Evolutionary conservation across 1,284 basidiomycete species (phyloP).

Genomic region (Hortiboletus rubellus): DNA sequence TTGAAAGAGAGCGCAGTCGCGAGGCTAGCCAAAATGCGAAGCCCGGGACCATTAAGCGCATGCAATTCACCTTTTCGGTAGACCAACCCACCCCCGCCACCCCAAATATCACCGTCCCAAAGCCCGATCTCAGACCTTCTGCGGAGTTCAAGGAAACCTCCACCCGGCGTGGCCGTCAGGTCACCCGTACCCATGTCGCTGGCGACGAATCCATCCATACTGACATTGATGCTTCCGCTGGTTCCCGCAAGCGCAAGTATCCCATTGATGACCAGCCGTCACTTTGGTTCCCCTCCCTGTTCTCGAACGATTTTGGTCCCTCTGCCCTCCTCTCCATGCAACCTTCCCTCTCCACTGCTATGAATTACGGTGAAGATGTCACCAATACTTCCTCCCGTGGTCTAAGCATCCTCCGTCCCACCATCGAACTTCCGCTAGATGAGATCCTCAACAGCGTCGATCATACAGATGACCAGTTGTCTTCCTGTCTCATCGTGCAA

Average conservation of each 20-base stretch:
- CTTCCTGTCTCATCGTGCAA: constrained; percentile 2
- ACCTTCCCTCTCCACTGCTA: constrained; percentile 60
- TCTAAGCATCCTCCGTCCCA: constrained; percentile 69
- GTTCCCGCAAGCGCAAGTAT: constrained; percentile 41
- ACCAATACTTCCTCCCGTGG: constrained; percentile 47
- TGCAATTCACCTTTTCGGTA: constrained; percentile 83
- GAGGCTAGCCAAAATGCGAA: constrained; percentile 62
- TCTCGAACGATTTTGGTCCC: constrained; percentile 71
- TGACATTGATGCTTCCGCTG: constrained; percentile 34
- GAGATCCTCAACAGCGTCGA: constrained; percentile 54
- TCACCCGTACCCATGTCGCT: constrained; percentile 36
- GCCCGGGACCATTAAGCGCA: constrained; percentile 73
- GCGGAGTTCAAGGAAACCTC: constrained; percentile 59
- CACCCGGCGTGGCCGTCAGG: constrained; percentile 40
- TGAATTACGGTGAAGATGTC: constrained; percentile 75
- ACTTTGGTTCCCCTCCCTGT: constrained; percentile 67
- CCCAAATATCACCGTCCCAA: constrained; percentile 48
- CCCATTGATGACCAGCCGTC: constrained; percentile 27
- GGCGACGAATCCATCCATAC: constrained; percentile 30
- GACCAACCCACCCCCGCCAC: constrained; percentile 60
- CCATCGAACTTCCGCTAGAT: constrained; percentile 77
- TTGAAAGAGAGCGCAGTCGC: constrained; percentile 74
- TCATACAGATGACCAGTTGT: constrained; percentile 18
- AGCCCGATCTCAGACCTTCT: constrained; percentile 68
- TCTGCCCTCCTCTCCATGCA: constrained; percentile 69